These are phyloP conservation scores for Mercurialis annua DNA, from an alignment of 345 rosid species.

Conservation along the genomic window DNA sequence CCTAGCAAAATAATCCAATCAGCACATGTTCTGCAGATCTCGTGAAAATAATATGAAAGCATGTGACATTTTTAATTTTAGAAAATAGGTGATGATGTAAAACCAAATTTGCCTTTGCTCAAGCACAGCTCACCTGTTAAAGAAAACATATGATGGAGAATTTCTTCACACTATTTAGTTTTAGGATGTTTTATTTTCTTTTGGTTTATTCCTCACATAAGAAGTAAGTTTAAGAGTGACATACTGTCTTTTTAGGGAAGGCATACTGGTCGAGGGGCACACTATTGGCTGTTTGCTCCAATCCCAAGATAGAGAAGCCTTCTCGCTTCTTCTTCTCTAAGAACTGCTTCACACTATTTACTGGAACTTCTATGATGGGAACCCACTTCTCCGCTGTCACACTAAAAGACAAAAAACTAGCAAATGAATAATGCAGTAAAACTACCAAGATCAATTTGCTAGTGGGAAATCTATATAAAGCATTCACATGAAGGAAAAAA, in stretches of 20 bases:
- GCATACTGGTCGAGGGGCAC: constrained; percentile 60
- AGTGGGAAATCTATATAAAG: background rate
- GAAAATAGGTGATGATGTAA: background rate
- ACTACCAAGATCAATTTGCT: background rate
- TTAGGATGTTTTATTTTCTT: too few species aligned
- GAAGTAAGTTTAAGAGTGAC: constrained; percentile 17
- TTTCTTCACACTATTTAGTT: background rate
- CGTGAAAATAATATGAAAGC: background rate
- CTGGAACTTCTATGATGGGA: constrained; percentile 83
- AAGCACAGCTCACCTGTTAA: background rate
- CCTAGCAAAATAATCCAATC: constrained; percentile 38
- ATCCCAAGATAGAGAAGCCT: constrained; percentile 85
- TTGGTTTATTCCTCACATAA: background rate
- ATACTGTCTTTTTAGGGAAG: constrained; percentile 77
- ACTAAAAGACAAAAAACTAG: constrained; percentile 39
- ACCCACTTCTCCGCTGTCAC: constrained; percentile 99
- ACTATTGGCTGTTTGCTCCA: constrained; percentile 95
- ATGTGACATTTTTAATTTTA: background rate
- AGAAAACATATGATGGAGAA: background rate
- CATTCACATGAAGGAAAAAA: background rate
- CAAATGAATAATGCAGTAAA: background rate
- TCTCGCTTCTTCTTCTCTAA: constrained; percentile 80
- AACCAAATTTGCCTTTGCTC: background rate
- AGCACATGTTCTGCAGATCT: background rate
- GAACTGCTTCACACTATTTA: constrained; percentile 64